Conservation (phyloP, 352 stramenopile genomes). For the Globisporangium nunn region DNA sequence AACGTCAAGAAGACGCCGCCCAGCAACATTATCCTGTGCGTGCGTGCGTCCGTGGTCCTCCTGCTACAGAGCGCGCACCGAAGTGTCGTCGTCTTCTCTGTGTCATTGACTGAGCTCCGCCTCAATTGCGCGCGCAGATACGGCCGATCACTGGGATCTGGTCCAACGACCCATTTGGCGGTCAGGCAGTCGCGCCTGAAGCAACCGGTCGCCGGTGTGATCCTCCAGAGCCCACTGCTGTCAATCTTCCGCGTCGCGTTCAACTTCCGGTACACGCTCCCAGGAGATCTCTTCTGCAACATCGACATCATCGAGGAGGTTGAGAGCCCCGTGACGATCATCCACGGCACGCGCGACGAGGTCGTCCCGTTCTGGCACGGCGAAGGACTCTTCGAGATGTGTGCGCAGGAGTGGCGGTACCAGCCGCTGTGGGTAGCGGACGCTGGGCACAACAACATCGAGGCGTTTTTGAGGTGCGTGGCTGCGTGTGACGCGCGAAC, state of each 20-base stretch:
- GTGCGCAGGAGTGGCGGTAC: conserved; percentile 89
- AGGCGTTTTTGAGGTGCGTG: conserved; percentile 87
- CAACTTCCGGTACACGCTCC: conserved; percentile 97
- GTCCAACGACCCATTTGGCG: conserved; percentile 95
- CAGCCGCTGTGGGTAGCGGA: conserved; percentile 97
- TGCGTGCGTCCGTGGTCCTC: no score
- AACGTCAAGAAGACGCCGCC: conserved; percentile 88
- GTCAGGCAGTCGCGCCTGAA: conserved; percentile 87
- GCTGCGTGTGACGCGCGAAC: neutral
- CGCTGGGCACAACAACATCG: conserved; percentile 98
- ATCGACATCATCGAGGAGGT: conserved; percentile 91
- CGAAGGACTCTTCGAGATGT: conserved; percentile 90
- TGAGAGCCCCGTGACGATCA: conserved; percentile 94
- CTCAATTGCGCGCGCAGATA: conserved; percentile 39
- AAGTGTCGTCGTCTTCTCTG: neutral
- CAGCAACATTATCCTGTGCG: conserved; percentile 94
- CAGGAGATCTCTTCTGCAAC: conserved; percentile 97
- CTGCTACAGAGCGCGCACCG: conserved; percentile 8
- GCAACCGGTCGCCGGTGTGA: conserved; percentile 91
- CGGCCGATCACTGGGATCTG: conserved; percentile 87
- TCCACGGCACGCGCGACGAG: conserved; percentile 98
- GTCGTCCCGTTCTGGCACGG: conserved; percentile 98
- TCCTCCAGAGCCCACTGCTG: conserved; percentile 94
- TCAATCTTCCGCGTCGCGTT: conserved; percentile 97
- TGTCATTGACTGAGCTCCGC: conserved; percentile 1